phyloP scores from a whole-genome alignment of 805 yeast genomes.

The Sugiyamaella valdiviana region DNA sequence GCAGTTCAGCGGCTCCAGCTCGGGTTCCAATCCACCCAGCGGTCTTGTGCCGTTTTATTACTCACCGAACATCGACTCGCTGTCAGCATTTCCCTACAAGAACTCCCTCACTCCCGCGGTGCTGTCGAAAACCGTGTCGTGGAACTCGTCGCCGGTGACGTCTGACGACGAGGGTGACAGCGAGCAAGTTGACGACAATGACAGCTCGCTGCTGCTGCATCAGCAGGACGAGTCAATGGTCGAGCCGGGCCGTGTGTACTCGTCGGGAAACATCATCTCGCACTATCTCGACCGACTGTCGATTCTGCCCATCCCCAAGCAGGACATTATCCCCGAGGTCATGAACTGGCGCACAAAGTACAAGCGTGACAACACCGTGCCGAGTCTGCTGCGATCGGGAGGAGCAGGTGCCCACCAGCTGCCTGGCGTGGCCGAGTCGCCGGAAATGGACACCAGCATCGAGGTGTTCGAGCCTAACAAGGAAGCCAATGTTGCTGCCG shows the following conservation, averaged over 20 bases:
- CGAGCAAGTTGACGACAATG: background rate
- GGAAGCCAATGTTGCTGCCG: slow-evolving; percentile 1
- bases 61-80: slow-evolving; percentile 20
- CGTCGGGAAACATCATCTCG: background rate
- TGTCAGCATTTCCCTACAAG: slow-evolving; percentile 26
- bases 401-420: background rate
- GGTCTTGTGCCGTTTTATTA: slow-evolving; percentile 25
- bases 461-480: background rate
- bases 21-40: background rate
- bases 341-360: slow-evolving; percentile 7
- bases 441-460: background rate
- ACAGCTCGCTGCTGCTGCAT: background rate
- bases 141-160: background rate
- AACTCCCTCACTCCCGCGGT: slow-evolving; percentile 26
- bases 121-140: slow-evolving; percentile 1
- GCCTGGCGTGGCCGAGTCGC: background rate
- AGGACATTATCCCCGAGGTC: slow-evolving; percentile 1
- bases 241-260: background rate
- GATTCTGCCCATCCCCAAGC: background rate
- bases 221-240: background rate
- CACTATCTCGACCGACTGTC: background rate
- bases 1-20: background rate
- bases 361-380: slow-evolving; percentile 5
- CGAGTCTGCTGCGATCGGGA: slow-evolving; percentile 5
- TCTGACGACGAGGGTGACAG: background rate